phyloP scores from a whole-genome alignment of 352 stramenopile species.

The Blastocystis sp. region DNA sequence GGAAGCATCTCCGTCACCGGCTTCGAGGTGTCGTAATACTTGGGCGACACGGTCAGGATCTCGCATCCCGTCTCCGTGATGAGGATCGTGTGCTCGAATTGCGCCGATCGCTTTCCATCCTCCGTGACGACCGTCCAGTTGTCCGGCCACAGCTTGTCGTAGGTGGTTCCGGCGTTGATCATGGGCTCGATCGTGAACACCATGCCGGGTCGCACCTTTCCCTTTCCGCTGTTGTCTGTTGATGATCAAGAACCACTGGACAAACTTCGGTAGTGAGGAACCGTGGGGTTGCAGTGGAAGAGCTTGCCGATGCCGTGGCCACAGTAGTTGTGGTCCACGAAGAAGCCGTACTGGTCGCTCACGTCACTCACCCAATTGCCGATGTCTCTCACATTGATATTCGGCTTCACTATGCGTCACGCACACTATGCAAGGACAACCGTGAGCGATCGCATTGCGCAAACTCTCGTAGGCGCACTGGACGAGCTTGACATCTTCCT shows the following conservation, averaged over 20 bases:
- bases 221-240: conserved; percentile 73
- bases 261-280: conserved; percentile 98
- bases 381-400: conserved; percentile 90
- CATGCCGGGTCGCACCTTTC: conserved; percentile 92
- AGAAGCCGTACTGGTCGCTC: conserved; percentile 82
- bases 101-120: conserved; percentile 88
- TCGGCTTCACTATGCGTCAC: conserved; percentile 84
- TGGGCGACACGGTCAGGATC: conserved; percentile 85
- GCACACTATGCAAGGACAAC: conserved; percentile 22
- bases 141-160: conserved; percentile 90
- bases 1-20: conserved; percentile 68
- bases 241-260: conserved; percentile 72
- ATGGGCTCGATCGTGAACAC: conserved; percentile 99
- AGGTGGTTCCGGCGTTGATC: conserved; percentile 89
- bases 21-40: conserved; percentile 62
- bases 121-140: conserved; percentile 93
- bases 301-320: conserved; percentile 92
- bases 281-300: conserved; percentile 92
- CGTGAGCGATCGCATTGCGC: conserved; percentile 41
- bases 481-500: conserved; percentile 84
- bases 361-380: conserved; percentile 86
- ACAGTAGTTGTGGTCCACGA: conserved; percentile 93
- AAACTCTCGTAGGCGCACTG: conserved; percentile 78
- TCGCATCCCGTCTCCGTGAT: conserved; percentile 95
- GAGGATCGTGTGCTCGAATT: conserved; percentile 96